Conservation (phyloP, 23 red algal species). For the Gracilaria caudata region DNA sequence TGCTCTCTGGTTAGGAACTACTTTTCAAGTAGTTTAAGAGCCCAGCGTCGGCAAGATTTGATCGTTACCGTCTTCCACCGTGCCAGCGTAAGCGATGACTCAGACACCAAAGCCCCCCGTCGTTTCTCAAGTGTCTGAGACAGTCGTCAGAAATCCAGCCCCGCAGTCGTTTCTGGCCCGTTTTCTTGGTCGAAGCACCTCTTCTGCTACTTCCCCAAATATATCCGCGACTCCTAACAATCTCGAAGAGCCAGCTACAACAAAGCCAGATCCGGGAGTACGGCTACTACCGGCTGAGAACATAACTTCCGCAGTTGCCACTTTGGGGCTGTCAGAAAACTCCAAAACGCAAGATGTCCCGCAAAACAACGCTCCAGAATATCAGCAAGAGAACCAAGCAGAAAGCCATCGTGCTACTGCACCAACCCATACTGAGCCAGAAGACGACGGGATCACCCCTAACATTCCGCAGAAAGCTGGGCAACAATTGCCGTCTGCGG, state of each 20-base stretch:
- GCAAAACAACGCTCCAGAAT: neutral
- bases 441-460: neutral
- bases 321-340: neutral
- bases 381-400: too few relatives aligned
- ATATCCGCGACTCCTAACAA: neutral
- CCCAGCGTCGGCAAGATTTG: neutral
- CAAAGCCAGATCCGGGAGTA: neutral
- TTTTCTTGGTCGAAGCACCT: conserved; percentile 25
- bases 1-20: neutral
- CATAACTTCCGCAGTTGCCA: conserved; percentile 13
- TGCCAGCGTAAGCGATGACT: neutral
- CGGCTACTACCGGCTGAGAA: conserved; percentile 3
- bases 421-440: neutral
- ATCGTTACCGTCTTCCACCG: neutral
- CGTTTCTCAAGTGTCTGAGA: neutral
- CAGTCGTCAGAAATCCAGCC: neutral
- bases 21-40: neutral
- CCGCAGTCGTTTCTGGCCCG: conserved; percentile 8
- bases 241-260: neutral
- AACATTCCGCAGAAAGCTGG: too few relatives aligned
- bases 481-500: neutral
- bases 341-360: neutral
- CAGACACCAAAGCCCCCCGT: neutral
- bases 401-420: neutral
- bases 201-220: neutral